Conservation (phyloP, 208 protist genomes). For the Trichomonas gallinae region DNA sequence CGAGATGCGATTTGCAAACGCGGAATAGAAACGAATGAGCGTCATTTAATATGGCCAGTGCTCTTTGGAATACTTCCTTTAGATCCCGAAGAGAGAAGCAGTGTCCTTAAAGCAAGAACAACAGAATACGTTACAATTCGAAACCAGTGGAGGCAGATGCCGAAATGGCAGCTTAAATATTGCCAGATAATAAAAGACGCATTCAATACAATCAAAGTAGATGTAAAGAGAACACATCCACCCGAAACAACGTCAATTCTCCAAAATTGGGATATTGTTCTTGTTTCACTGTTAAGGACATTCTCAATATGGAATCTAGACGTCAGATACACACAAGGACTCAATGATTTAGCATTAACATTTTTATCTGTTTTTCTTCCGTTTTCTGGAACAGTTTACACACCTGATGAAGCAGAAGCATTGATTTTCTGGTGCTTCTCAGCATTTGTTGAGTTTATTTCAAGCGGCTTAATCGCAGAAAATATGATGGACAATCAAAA, state of each 20-base stretch:
- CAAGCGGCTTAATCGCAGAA: slow-evolving; percentile 4
- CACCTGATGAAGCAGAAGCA: background rate
- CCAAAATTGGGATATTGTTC: background rate
- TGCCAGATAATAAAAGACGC: background rate
- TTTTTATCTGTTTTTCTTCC: background rate
- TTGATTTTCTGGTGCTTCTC: background rate
- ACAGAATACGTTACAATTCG: background rate
- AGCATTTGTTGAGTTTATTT: background rate
- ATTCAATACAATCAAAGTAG: background rate
- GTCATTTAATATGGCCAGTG: background rate
- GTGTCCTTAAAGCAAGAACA: background rate
- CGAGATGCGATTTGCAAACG: background rate
- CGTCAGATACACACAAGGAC: background rate
- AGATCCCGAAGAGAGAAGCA: background rate
- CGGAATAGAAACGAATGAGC: background rate
- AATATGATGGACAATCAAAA: background rate
- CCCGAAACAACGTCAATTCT: background rate
- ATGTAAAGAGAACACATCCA: slow-evolving; percentile 14
- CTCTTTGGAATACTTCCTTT: background rate
- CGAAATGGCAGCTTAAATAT: background rate
- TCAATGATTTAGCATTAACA: background rate
- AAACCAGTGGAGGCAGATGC: background rate
- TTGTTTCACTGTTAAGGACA: background rate
- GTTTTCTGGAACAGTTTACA: background rate
- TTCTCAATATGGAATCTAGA: background rate